phyloP scores from a whole-genome alignment of 495 filamentous ascomycete species.

The Daldinia childiae region DNA sequence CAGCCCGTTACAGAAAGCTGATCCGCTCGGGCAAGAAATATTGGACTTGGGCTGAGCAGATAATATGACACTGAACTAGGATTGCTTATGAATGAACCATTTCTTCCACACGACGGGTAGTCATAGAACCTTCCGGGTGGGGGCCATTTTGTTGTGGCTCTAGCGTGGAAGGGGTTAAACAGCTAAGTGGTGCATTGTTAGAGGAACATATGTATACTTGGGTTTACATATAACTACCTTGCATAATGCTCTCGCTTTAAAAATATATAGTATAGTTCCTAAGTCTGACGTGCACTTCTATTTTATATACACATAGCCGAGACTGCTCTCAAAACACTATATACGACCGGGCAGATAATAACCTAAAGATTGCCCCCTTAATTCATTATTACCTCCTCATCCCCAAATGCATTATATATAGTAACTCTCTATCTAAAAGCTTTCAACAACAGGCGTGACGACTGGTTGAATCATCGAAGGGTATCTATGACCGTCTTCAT shows the following conservation, averaged over 20 bases:
- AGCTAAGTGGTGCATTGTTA: neutral
- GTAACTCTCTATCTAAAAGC: slow-evolving; percentile 12
- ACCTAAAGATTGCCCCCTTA: no score
- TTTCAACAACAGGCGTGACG: slow-evolving; percentile 35
- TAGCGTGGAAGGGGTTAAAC: neutral
- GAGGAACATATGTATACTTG: neutral
- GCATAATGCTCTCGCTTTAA: neutral
- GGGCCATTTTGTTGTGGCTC: slow-evolving; percentile 1
- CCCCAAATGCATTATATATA: neutral
- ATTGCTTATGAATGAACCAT: neutral
- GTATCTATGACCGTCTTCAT: slow-evolving; percentile 41
- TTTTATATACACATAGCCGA: neutral
- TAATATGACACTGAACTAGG: neutral
- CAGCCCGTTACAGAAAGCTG: neutral
- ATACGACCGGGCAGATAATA: neutral
- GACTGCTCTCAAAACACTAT: neutral
- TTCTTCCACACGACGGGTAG: neutral
- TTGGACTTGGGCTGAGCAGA: neutral
- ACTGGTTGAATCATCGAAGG: slow-evolving; percentile 29
- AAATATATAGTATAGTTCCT: neutral
- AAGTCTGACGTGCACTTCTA: neutral
- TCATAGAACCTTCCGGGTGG: neutral
- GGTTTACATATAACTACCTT: neutral
- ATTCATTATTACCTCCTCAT: neutral
- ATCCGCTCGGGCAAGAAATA: neutral